These are phyloP conservation scores for Wickerhamomyces ciferrii DNA, from an alignment of 805 yeast species.

Conservation along the genomic window DNA sequence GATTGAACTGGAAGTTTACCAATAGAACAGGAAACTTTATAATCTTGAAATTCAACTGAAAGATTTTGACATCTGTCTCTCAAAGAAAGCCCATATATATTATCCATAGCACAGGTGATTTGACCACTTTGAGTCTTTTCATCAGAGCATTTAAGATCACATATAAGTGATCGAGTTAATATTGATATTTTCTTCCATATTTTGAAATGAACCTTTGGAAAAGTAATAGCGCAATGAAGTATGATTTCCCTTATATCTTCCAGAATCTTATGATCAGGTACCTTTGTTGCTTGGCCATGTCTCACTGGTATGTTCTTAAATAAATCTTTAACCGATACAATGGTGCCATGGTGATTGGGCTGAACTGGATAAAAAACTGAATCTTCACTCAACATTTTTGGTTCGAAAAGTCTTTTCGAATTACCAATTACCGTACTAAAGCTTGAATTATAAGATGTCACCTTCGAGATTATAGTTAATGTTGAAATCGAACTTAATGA, in stretches of 20 bases:
- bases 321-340: constrained; percentile 29
- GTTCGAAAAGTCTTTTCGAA: constrained; percentile 6
- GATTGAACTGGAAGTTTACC: constrained; percentile 30
- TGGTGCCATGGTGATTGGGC: constrained; percentile 29
- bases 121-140: constrained; percentile 3
- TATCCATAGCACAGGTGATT: constrained; percentile 7
- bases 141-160: background rate
- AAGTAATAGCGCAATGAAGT: constrained; percentile 23
- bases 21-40: constrained; percentile 31
- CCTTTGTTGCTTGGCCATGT: constrained; percentile 17
- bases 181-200: constrained; percentile 4
- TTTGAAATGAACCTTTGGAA: constrained; percentile 19
- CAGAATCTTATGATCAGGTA: constrained; percentile 18
- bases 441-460: constrained; percentile 18
- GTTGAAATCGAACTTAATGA: constrained; percentile 41
- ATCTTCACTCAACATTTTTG: background rate
- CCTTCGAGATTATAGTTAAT: constrained; percentile 39
- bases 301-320: constrained; percentile 43
- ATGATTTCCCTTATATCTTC: constrained; percentile 25
- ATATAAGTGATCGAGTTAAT: background rate
- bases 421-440: constrained; percentile 10
- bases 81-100: constrained; percentile 26
- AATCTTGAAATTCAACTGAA: constrained; percentile 21
- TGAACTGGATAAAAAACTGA: background rate
- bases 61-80: constrained; percentile 21